These are phyloP conservation scores for Geotrichum ghanense DNA, from an alignment of 805 yeast species.

Conservation along the genomic window DNA sequence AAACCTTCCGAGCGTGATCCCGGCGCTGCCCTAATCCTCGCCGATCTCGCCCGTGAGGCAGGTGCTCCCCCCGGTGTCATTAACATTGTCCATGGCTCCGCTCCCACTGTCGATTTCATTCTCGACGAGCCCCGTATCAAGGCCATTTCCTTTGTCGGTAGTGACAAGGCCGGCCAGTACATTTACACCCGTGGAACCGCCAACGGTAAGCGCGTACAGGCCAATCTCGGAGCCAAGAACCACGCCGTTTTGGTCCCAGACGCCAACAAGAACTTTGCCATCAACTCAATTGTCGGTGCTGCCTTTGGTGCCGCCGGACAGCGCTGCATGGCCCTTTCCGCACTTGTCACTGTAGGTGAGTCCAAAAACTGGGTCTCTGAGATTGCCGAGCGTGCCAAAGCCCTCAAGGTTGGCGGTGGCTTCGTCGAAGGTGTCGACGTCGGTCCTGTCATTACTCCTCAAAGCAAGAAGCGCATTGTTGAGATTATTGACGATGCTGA, in stretches of 20 bases:
- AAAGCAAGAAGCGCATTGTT: constrained; percentile 41
- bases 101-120: constrained; percentile 58
- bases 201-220: constrained; percentile 65
- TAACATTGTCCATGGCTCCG: constrained; percentile 63
- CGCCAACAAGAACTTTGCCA: constrained; percentile 51
- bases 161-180: constrained; percentile 68
- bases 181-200: constrained; percentile 55
- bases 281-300: constrained; percentile 60
- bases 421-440: constrained; percentile 50
- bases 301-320: constrained; percentile 82
- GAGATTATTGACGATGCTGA: constrained; percentile 47
- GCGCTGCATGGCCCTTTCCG: constrained; percentile 72
- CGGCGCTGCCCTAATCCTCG: constrained; percentile 67
- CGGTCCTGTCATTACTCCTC: constrained; percentile 64
- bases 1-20: constrained; percentile 70
- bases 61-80: constrained; percentile 69
- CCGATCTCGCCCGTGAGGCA: constrained; percentile 60
- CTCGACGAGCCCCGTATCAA: constrained; percentile 63
- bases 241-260: constrained; percentile 66
- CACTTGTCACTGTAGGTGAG: constrained; percentile 59
- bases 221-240: constrained; percentile 71
- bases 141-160: constrained; percentile 72
- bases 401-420: constrained; percentile 53
- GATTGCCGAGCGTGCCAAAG: constrained; percentile 43
- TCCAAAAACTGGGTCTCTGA: constrained; percentile 54